These are phyloP conservation scores for Sphagnum tenellum DNA, from an alignment of 225 moss, liverwort and hornwort species.

Conservation along the genomic window DNA sequence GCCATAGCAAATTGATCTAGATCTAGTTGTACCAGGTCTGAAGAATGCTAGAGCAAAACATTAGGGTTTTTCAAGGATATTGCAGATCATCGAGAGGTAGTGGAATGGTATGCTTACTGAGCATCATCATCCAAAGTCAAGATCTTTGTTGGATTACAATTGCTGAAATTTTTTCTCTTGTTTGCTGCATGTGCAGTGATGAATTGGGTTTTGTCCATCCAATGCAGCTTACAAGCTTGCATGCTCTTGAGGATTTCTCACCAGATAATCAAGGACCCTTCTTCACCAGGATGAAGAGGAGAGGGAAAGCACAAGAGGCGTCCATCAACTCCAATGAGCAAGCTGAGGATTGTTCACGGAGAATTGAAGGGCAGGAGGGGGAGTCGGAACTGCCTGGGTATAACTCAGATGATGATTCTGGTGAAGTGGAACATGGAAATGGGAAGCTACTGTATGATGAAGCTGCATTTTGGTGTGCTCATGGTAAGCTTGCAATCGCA, in stretches of 20 bases:
- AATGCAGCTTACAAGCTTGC: constrained; percentile 66
- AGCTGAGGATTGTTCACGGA: constrained; percentile 63
- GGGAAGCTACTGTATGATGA: constrained; percentile 51
- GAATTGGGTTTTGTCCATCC: constrained; percentile 94
- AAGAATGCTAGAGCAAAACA: too few relatives aligned
- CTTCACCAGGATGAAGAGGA: constrained; percentile 39
- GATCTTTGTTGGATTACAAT: neutral
- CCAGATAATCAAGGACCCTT: constrained; percentile 36
- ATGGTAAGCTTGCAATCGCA: constrained; percentile 92
- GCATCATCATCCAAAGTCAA: neutral
- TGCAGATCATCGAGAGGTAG: too few relatives aligned
- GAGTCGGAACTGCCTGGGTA: constrained; percentile 41
- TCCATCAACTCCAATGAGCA: constrained; percentile 32
- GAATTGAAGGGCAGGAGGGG: constrained; percentile 56
- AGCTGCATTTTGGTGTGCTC: constrained; percentile 82
- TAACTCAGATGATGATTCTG: constrained; percentile 38
- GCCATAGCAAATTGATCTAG: too few relatives aligned
- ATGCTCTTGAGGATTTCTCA: constrained; percentile 42
- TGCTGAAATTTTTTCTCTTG: neutral
- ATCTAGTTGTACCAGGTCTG: too few relatives aligned
- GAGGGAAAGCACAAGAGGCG: constrained; percentile 30
- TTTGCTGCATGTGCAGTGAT: constrained; percentile 45
- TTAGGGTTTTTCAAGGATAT: too few relatives aligned
- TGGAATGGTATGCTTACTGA: neutral
- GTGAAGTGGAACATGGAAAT: constrained; percentile 26